Conservation (phyloP, 2,329 filamentous ascomycete genomes). For the Trematosphaeria pertusa region DNA sequence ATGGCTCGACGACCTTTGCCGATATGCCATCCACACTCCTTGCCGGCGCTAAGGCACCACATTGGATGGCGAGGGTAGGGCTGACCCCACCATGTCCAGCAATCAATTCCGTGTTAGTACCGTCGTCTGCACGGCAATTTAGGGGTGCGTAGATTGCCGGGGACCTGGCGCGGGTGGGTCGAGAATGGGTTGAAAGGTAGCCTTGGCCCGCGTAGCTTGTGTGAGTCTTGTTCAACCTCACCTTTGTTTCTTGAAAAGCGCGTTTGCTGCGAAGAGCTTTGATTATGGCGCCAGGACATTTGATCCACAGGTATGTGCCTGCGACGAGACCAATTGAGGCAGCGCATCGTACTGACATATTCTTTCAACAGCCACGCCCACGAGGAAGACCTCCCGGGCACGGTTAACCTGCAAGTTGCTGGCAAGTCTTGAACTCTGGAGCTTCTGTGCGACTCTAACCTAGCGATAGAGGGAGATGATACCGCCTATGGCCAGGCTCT, state of each 20-base stretch:
- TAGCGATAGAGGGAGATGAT: conserved; percentile 62
- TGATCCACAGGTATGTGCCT: conserved; percentile 21
- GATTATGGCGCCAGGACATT: conserved; percentile 14
- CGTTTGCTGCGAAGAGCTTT: neutral
- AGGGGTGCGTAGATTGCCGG: conserved; percentile 5
- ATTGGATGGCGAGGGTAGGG: conserved; percentile 9
- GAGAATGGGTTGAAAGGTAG: conserved; percentile 1
- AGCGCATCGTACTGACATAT: neutral
- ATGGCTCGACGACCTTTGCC: neutral
- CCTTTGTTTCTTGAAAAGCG: neutral
- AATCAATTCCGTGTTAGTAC: no score
- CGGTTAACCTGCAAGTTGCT: conserved; percentile 59
- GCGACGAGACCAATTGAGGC: neutral
- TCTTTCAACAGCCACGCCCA: conserved; percentile 57
- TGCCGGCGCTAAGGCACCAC: neutral
- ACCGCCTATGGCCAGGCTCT: conserved; percentile 66
- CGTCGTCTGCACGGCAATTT: conserved; percentile 2
- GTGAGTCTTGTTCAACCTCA: neutral
- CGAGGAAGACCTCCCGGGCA: conserved; percentile 64
- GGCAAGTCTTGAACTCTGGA: conserved; percentile 10
- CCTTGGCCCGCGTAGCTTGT: neutral
- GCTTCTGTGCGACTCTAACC: conserved; percentile 3
- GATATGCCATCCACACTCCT: neutral
- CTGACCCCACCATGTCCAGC: no score
- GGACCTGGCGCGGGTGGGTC: neutral